Base-by-base conservation (phyloP, 2,329 filamentous ascomycete genomes). In the Calonectria crousiana region DNA sequence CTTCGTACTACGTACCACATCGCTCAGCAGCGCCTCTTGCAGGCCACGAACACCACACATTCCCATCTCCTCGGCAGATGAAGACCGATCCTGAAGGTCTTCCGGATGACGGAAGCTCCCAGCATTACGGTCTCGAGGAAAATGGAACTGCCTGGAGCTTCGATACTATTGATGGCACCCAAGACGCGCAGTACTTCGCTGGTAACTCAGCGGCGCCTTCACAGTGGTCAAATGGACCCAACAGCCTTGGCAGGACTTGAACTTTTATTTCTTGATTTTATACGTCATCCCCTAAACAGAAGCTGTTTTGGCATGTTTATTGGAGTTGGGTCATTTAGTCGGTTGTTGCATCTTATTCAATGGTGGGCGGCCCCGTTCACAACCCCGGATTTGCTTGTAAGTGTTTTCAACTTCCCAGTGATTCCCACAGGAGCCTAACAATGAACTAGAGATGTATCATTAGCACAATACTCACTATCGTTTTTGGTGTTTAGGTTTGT, bases 1-100 rank as follows among this genome's bases (percentile, higher is more conserved):
- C 69, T 14, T 73, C 77, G 11, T 81, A 77, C 44, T 78, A 75
- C 38, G 58, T 79, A 58, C 71, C 74, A 4, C 69, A 76, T 28
- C 76, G 76, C 47, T 67, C 69, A 13, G 56, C 56, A 38, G 69
- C 71, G 32, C 49, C 70, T 3, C 36, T 79, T n/a, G 3, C 71
- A 1, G 71, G 56, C 14, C 74, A 78, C 13, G 77, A 72, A 4
- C 72, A 78, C 6, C 56, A 62, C 14, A 51, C 56, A 11, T 81
- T 80, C 60, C 62, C 77, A 4, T 75, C 77, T 16, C 73, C 74
- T 11, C 74, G 78, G 3, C 75, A 75, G 3, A 41, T 78, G 47
- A 81, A 78, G 64, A 20, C 69, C 3, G 78, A 79, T 13, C 41
- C 76, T 3, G 74, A 78, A 52, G 51, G 38, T n/a, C 60, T 77